A percentile compares a stretch with the other conserved stretches of the same genome.
Evolutionary conservation across 495 filamentous ascomycete species (phyloP).

Genomic region (Hypomontagnella monticulosa): DNA sequence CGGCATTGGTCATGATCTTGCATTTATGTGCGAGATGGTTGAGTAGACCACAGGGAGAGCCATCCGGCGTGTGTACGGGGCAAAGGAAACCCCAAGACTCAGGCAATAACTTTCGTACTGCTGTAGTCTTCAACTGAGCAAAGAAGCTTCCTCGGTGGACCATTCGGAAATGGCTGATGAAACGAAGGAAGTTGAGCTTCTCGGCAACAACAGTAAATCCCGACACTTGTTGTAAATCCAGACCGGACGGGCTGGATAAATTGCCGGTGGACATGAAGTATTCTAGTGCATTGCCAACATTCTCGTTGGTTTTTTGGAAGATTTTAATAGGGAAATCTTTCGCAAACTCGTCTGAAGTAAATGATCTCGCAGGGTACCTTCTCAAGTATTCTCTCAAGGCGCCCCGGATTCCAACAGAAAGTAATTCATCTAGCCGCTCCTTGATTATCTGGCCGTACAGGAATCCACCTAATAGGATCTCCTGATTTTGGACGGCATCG

Average conservation of each 20-base stretch:
- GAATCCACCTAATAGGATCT: slow-evolving; percentile 90
- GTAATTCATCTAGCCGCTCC: slow-evolving; percentile 89
- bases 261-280: slow-evolving; percentile 98
- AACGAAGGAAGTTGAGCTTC: slow-evolving; percentile 98
- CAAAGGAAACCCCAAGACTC: slow-evolving; percentile 98
- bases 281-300: slow-evolving; percentile 83
- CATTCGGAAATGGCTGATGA: slow-evolving; percentile 99
- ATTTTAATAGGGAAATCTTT: slow-evolving; percentile 82
- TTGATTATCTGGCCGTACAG: slow-evolving; percentile 96
- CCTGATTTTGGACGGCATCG: slow-evolving; percentile 93
- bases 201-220: slow-evolving; percentile 97
- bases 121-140: slow-evolving; percentile 95
- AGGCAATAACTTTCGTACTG: slow-evolving; percentile 91
- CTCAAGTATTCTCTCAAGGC: slow-evolving; percentile 75
- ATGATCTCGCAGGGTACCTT: slow-evolving; percentile 67
- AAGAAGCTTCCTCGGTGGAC: slow-evolving; percentile 99
- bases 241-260: slow-evolving; percentile 84
- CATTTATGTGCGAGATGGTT: slow-evolving; percentile 98
- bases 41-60: slow-evolving; percentile 89
- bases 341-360: slow-evolving; percentile 74
- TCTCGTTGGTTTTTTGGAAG: slow-evolving; percentile 82
- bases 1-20: slow-evolving; percentile 76
- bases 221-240: slow-evolving; percentile 92
- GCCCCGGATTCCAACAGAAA: slow-evolving; percentile 69
- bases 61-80: slow-evolving; percentile 97